Conservation (phyloP, 352 stramenopile genomes). For the Globisporangium nagaii region DNA sequence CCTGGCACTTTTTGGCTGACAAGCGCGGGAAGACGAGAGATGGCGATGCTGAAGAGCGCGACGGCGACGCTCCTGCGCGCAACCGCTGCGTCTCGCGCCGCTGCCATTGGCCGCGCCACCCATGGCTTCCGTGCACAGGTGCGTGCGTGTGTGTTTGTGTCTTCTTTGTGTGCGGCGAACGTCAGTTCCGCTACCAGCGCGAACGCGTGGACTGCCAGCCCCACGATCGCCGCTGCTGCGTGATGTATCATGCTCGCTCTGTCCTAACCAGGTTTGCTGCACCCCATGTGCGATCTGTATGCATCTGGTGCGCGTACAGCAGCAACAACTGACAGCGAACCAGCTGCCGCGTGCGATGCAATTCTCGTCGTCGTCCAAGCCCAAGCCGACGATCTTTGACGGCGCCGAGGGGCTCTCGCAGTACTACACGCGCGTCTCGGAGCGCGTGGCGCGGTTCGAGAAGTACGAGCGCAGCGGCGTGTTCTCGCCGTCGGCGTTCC, state of each 20-base stretch:
- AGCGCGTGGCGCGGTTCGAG: slow-evolving; percentile 1
- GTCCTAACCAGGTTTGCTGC: too few relatives aligned
- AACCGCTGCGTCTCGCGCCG: neutral
- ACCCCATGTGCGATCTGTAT: neutral
- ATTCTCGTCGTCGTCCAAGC: slow-evolving; percentile 6
- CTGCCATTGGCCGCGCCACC: neutral
- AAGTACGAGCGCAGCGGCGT: slow-evolving; percentile 5
- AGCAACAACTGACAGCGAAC: too few relatives aligned
- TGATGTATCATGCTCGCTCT: too few relatives aligned
- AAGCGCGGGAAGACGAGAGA: too few relatives aligned
- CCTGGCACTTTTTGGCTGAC: too few relatives aligned
- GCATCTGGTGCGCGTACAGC: too few relatives aligned
- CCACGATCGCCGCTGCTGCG: too few relatives aligned
- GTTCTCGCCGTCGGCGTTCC: neutral
- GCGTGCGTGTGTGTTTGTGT: neutral
- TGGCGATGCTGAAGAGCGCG: neutral
- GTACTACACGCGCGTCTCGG: slow-evolving; percentile 3
- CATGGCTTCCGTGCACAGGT: neutral
- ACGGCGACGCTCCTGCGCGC: neutral
- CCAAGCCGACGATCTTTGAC: slow-evolving; percentile 10
- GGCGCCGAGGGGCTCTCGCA: slow-evolving; percentile 5
- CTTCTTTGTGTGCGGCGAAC: neutral
- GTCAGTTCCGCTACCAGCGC: too few relatives aligned
- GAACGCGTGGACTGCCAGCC: too few relatives aligned
- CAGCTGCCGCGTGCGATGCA: slow-evolving; percentile 3